phyloP scores from a whole-genome alignment of 768 basidiomycete genomes.

The Piloderma croceum region DNA sequence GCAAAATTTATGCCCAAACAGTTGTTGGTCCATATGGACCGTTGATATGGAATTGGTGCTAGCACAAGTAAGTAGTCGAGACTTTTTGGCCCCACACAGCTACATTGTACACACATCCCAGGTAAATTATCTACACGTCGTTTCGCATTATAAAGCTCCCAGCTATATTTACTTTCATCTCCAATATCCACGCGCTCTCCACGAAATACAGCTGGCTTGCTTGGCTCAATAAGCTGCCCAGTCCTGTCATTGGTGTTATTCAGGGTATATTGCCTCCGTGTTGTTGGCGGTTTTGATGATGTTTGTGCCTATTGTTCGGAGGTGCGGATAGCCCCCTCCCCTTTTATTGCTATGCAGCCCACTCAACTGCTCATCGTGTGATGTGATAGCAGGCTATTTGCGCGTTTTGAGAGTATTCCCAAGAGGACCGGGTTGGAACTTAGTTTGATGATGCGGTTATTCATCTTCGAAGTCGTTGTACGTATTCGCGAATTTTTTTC shows the following conservation, averaged over 20 bases:
- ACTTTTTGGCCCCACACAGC: too few species aligned
- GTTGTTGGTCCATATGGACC: too few species aligned
- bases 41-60: too few species aligned
- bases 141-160: too few species aligned
- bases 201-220: conserved; percentile 60
- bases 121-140: too few species aligned
- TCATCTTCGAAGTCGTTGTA: conserved; percentile 88
- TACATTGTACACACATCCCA: too few species aligned
- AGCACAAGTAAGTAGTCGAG: too few species aligned
- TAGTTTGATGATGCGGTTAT: conserved; percentile 87
- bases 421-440: conserved; percentile 79
- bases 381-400: conserved; percentile 35
- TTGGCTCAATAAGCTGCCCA: conserved; percentile 76
- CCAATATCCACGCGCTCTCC: conserved; percentile 74
- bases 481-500: too few species aligned
- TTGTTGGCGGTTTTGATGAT: conserved; percentile 90
- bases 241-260: conserved; percentile 70
- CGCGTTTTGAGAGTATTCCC: conserved; percentile 86
- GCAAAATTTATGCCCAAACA: too few species aligned
- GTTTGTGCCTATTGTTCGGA: conserved; percentile 59
- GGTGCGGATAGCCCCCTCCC: too few species aligned
- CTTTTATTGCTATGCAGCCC: too few species aligned
- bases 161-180: conserved; percentile 81
- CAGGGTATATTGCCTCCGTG: conserved; percentile 85
- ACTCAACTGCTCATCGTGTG: too few species aligned